Base-by-base conservation (phyloP, 2,329 filamentous ascomycete species). In the Trichophyton simii region DNA sequence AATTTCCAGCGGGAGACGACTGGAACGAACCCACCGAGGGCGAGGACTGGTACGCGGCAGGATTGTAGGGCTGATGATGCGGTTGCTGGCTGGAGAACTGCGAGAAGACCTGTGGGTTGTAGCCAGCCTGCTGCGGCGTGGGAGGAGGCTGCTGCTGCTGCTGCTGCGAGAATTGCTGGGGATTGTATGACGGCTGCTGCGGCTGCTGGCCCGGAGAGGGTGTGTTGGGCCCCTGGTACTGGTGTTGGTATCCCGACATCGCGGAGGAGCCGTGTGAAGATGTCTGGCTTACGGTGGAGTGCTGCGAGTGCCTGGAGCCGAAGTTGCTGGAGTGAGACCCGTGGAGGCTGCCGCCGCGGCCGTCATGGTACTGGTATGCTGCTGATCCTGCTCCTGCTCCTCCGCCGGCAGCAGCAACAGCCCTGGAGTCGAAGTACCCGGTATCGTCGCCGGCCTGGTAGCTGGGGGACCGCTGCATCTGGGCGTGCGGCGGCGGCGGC, bases 371-470 rank as follows among this genome's bases (percentile, higher is more conserved):
- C 60, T 69, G 61, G 60, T 69, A 69, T 71, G 62, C 74, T 72
- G 61, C 22, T 22, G 22, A 22, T 22, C 22, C 22, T 22, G 22
- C 3, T n/a, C 38, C 68, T 68, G 15, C 68, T 44, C 46, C 67
- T 66, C 54, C 68, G 66, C 34, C 66, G 66, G 50, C 67, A 66
- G 38, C 60, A 48, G 34, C 42, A 28, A 5, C 25, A 5, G 34
- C 50, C 54, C 57, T 41, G 46, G 34, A 22, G 62, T 75, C 73
- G 62, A 76, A 75, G 61, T 84, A 83, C 57, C 77, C 75, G 57
- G 79, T 77, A 71, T 92, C 88, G 72, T 94, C 89, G 65, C 87
- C 88, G 66, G 81, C 83, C 72, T 90, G 86, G 77, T 89, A 91
- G 77, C 87, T 92, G 57, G 83, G 81, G 65, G 83, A 81, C 66